These are phyloP conservation scores for Carex myosuroides DNA, from an alignment of 176 grass and related monocot species.

Conservation along the genomic window DNA sequence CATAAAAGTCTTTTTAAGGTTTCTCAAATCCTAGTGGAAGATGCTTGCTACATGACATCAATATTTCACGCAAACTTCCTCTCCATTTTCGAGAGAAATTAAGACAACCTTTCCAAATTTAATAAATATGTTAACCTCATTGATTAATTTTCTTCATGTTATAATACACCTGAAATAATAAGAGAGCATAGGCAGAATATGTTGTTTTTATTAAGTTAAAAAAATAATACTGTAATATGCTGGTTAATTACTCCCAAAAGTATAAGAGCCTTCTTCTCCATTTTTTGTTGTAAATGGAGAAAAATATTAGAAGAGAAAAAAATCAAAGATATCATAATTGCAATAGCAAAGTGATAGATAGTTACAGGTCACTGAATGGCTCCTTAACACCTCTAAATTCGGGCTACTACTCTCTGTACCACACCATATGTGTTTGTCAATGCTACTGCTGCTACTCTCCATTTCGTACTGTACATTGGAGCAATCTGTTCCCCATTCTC, in stretches of 20 bases:
- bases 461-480: constrained; percentile 11
- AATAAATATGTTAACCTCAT: neutral
- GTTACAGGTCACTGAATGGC: constrained; percentile 43
- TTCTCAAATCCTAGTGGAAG: neutral
- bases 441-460: neutral
- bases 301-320: neutral
- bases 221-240: neutral
- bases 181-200: neutral
- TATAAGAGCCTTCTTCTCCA: neutral
- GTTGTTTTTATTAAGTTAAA: neutral
- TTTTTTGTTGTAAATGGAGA: constrained; percentile 1
- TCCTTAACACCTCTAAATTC: constrained; percentile 37
- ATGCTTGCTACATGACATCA: neutral
- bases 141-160: neutral
- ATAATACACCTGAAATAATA: neutral
- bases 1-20: neutral
- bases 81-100: neutral
- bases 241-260: no score
- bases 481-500: constrained; percentile 12
- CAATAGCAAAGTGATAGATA: constrained; percentile 20
- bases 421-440: constrained; percentile 19
- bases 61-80: neutral
- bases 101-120: neutral
- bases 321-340: constrained; percentile 23
- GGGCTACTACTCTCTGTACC: constrained; percentile 20